These are phyloP conservation scores for Beauveria rudraprayagi DNA, from an alignment of 2,329 filamentous ascomycete genomes.

Conservation along the genomic window DNA sequence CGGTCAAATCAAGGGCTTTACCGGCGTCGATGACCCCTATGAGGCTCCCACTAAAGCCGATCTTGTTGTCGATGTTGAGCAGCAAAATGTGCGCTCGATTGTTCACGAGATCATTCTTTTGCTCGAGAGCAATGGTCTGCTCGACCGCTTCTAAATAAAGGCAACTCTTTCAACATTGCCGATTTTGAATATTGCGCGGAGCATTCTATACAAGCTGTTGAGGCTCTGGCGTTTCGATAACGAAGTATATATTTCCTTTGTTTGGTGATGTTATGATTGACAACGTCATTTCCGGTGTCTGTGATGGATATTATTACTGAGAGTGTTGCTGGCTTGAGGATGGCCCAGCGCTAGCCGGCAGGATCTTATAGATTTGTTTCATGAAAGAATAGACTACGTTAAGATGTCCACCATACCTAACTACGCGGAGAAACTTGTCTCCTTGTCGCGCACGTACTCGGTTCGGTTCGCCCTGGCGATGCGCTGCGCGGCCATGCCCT, in stretches of 20 bases:
- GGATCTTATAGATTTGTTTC: neutral
- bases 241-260: neutral
- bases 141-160: constrained; percentile 56
- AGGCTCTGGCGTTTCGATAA: neutral
- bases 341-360: neutral
- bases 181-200: neutral
- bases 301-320: neutral
- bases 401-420: too few species aligned
- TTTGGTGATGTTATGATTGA: neutral
- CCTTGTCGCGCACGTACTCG: neutral
- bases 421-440: neutral
- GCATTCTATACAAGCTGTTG: neutral
- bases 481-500: constrained; percentile 1
- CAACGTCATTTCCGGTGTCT: neutral
- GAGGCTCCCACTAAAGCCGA: constrained; percentile 76
- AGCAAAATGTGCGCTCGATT: constrained; percentile 81
- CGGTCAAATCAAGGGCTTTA: constrained; percentile 97
- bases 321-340: neutral
- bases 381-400: neutral
- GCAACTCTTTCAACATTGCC: neutral
- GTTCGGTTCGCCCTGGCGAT: neutral
- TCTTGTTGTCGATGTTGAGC: constrained; percentile 75
- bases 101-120: constrained; percentile 95
- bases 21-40: constrained; percentile 95
- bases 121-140: constrained; percentile 79